These are phyloP conservation scores for Penicillium egyptiacum DNA, from an alignment of 495 filamentous ascomycete genomes.

Conservation along the genomic window DNA sequence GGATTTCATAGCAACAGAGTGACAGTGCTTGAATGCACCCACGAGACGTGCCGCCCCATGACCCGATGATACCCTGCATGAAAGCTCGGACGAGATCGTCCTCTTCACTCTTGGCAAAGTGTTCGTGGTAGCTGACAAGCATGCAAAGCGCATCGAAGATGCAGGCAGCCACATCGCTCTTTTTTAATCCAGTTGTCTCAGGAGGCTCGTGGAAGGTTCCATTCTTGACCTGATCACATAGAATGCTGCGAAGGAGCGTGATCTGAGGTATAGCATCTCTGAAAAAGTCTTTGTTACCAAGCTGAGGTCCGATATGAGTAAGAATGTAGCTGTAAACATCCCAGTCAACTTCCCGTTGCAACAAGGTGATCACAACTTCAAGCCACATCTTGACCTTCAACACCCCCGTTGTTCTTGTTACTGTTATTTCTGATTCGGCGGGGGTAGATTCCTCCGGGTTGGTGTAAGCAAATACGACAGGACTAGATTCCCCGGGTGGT, in stretches of 20 bases:
- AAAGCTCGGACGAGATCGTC: constrained; percentile 87
- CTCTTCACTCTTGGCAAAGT: constrained; percentile 81
- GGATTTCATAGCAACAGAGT: constrained; percentile 91
- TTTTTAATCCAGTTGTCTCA: constrained; percentile 69
- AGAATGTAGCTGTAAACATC: constrained; percentile 91
- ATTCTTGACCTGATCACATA: constrained; percentile 79
- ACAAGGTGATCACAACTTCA: constrained; percentile 66
- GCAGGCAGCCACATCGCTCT: constrained; percentile 83
- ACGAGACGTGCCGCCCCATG: constrained; percentile 81
- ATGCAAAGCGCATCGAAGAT: constrained; percentile 82
- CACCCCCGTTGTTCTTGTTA: constrained; percentile 24
- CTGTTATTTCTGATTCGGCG: constrained; percentile 1
- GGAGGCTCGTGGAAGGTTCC: constrained; percentile 76
- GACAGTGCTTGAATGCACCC: constrained; percentile 92
- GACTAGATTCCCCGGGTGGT: constrained; percentile 48
- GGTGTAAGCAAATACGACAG: constrained; percentile 43
- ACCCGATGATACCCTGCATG: constrained; percentile 71
- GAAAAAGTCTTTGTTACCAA: constrained; percentile 89
- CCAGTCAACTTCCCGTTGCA: constrained; percentile 84
- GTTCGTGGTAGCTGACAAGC: constrained; percentile 80
- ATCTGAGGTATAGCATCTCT: constrained; percentile 67
- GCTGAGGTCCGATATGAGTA: constrained; percentile 80
- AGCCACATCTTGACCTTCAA: constrained; percentile 75
- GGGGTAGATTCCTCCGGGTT: constrained; percentile 22
- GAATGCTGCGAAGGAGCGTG: constrained; percentile 67